These are phyloP conservation scores for Macrophomina tecta DNA, from an alignment of 2,329 filamentous ascomycete genomes.

Conservation along the genomic window DNA sequence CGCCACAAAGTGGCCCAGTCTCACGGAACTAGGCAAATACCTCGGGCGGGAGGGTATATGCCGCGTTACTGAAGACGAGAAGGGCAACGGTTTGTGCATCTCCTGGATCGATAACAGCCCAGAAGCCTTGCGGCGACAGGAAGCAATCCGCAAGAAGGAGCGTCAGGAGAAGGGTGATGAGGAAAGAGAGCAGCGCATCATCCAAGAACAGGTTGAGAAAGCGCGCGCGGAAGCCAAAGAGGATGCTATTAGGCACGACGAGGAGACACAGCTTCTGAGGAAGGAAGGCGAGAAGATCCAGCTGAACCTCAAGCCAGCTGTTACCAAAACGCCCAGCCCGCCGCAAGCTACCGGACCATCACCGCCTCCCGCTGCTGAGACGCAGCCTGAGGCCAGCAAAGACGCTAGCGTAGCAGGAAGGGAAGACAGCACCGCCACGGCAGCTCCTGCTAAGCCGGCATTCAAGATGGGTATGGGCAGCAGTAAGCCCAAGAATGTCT, in stretches of 20 bases:
- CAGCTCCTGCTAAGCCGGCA: conserved; percentile 33
- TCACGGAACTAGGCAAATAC: conserved; percentile 90
- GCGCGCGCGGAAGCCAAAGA: conserved; percentile 49
- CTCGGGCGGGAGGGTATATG: conserved; percentile 87
- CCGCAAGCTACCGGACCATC: neutral
- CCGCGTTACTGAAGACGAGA: conserved; percentile 80
- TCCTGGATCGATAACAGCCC: conserved; percentile 92
- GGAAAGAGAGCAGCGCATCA: conserved; percentile 81
- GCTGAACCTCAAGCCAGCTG: conserved; percentile 41
- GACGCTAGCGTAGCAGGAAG: conserved; percentile 47
- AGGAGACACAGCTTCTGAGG: conserved; percentile 55
- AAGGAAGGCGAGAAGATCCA: conserved; percentile 42
- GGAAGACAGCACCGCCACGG: conserved; percentile 17
- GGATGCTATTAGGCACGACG: conserved; percentile 49
- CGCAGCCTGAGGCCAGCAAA: conserved; percentile 13
- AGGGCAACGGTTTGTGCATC: conserved; percentile 79
- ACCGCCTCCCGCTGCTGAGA: conserved; percentile 21
- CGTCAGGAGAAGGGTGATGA: conserved; percentile 89
- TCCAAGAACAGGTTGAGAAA: conserved; percentile 79
- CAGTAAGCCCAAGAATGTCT: conserved; percentile 60
- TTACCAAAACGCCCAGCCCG: conserved; percentile 27
- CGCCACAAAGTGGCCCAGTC: conserved; percentile 81
- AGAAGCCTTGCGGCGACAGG: conserved; percentile 79
- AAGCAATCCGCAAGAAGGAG: conserved; percentile 83
- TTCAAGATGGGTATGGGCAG: conserved; percentile 17